Evolutionary conservation across 1,284 basidiomycete genomes (phyloP).

Genomic region (Coniferiporia sulphurascens): DNA sequence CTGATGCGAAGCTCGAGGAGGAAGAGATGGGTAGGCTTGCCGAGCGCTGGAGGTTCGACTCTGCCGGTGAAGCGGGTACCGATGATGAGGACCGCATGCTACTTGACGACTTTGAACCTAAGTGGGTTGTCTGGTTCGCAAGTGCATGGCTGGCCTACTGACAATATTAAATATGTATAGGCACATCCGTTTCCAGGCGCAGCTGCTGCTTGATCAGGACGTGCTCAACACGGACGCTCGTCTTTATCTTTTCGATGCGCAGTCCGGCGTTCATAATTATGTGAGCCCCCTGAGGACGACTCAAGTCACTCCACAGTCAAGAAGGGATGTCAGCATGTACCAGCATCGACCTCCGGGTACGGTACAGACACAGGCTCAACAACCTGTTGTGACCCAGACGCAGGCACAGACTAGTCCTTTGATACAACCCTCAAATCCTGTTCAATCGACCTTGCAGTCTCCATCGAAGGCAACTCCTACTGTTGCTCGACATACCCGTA

Average conservation of each 20-base stretch:
- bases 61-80: slow-evolving; percentile 50
- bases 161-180: slow-evolving; percentile 28
- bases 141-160: slow-evolving; percentile 1
- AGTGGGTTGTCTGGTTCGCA: slow-evolving; percentile 34
- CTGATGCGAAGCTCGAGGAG: slow-evolving; percentile 33
- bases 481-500: slow-evolving; percentile 48
- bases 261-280: slow-evolving; percentile 26
- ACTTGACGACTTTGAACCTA: slow-evolving; percentile 63
- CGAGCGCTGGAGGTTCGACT: slow-evolving; percentile 71
- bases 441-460: slow-evolving; percentile 6
- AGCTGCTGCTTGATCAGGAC: slow-evolving; percentile 44
- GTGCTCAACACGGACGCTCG: slow-evolving; percentile 41
- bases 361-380: not conserved
- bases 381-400: slow-evolving; percentile 24
- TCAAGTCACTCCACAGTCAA: not conserved
- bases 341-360: slow-evolving; percentile 13
- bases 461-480: slow-evolving; percentile 40
- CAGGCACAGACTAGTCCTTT: slow-evolving; percentile 36
- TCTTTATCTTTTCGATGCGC: slow-evolving; percentile 38
- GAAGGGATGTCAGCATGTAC: not conserved
- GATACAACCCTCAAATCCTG: slow-evolving; percentile 45
- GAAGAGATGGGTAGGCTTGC: slow-evolving; percentile 40
- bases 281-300: slow-evolving; percentile 31
- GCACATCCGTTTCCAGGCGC: slow-evolving; percentile 54
- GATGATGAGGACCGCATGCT: slow-evolving; percentile 66